phyloP scores from a whole-genome alignment of 1,139 yeast species.

The Taphrina flavorubra region DNA sequence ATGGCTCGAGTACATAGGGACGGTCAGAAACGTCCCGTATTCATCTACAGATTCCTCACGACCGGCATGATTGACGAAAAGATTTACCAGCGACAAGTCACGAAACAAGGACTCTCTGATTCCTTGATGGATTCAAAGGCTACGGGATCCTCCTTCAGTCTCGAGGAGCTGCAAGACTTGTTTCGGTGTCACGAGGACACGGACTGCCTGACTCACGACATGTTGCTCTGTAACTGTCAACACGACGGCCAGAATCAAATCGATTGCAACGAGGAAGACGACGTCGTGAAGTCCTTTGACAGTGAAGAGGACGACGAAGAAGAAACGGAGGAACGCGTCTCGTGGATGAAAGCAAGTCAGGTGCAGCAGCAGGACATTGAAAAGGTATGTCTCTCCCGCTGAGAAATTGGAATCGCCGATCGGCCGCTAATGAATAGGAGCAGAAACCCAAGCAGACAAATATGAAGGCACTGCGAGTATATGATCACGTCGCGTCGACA shows the following conservation, averaged over 20 bases:
- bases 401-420: not conserved
- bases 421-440: not conserved
- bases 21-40: constrained; percentile 82
- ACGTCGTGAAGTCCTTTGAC: constrained; percentile 42
- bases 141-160: constrained; percentile 51
- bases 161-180: constrained; percentile 72
- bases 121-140: constrained; percentile 65
- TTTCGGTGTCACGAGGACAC: constrained; percentile 65
- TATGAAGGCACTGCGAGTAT: constrained; percentile 23
- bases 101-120: constrained; percentile 80
- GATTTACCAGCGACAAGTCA: constrained; percentile 88
- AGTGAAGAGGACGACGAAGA: constrained; percentile 3
- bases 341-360: constrained; percentile 28
- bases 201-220: constrained; percentile 78
- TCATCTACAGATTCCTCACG: constrained; percentile 73
- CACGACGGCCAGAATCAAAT: constrained; percentile 44
- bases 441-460: constrained; percentile 27
- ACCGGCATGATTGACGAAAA: constrained; percentile 95
- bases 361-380: constrained; percentile 15
- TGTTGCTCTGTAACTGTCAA: constrained; percentile 71
- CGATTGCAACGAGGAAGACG: constrained; percentile 31
- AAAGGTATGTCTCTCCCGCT: constrained; percentile 6
- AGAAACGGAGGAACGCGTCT: not conserved
- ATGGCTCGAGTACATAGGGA: constrained; percentile 96
- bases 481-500: constrained; percentile 15